Evolutionary conservation across 2,329 filamentous ascomycete species (phyloP), one percentile per base, ranked within the genome.

Genomic region (Diaporthe sp.): DNA sequence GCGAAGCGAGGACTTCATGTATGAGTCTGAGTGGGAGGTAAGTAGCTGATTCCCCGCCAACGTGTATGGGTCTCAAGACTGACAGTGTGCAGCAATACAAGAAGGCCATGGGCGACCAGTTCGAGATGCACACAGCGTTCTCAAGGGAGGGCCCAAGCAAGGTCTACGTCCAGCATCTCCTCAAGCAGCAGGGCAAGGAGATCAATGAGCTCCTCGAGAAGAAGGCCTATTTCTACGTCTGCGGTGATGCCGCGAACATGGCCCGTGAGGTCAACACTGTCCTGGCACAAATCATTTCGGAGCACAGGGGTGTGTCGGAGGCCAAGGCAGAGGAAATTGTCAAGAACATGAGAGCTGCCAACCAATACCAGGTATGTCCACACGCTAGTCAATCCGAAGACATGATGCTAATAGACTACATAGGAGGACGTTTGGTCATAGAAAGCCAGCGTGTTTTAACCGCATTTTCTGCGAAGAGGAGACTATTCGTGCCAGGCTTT

Each of bases 211-310:
- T 99, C 1, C 89, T 99, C 13, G 89, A 93, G 78, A 89, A 95
- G 84, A 94, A 96, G 83, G 97, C 95, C 7, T 98, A 97, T 85
- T 96, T 99, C 84, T 99, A 99, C 83, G 96, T 99, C 74, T 99
- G 97, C 81, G 97, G 97, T 86, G 97, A 99, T 82, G 97, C 97
- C 0, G 94, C 97, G 73, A 96, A 98, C 87, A 98, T 98, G 96
- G 96, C 96, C 61, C 92, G 96, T 74, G 96, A 97, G 83, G 95
- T 98, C 81, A 98, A 97, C 83, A 88, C 92, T 33, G 91, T 95
- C n/a, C 88, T 99, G 57, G 93, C 89, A 35, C 92, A 97, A 82
- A 97, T 98, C 81, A 92, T 99, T 79, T 89, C 95, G 35, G 92
- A 96, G 82, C 90, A 97, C 83, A 91, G 97, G 71, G 93, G 93